Evolutionary conservation across 139 green algal species (phyloP).

Genomic region (Tetradesmus lagerheimii): DNA sequence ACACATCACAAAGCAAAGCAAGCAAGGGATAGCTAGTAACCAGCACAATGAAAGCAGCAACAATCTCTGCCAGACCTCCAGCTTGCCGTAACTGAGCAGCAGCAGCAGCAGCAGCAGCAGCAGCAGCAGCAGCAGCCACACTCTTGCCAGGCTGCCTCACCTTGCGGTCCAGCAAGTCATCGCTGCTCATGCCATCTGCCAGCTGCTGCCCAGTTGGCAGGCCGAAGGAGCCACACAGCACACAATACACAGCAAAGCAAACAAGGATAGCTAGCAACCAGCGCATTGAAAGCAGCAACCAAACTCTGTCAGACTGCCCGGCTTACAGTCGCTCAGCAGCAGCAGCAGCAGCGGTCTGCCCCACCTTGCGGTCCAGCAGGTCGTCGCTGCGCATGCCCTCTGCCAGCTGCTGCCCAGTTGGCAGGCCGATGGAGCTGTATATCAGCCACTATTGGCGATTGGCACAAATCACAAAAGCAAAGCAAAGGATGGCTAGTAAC

Average conservation of each 20-base stretch:
- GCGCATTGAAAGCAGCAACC: too few relatives aligned
- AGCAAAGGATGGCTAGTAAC: conserved; percentile 38
- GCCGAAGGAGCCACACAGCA: conserved; percentile 60
- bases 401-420: conserved; percentile 56
- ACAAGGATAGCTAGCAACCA: too few relatives aligned
- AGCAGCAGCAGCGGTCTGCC: not conserved
- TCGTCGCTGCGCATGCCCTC: not conserved
- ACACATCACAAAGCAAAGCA: too few relatives aligned
- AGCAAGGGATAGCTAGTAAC: too few relatives aligned
- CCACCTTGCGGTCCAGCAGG: conserved; percentile 23
- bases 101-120: not conserved
- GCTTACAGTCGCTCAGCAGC: not conserved
- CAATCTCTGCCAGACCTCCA: too few relatives aligned
- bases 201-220: conserved; percentile 53
- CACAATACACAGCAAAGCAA: too few relatives aligned
- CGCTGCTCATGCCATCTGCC: not conserved
- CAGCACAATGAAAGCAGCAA: too few relatives aligned
- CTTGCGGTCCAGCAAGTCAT: conserved; percentile 1
- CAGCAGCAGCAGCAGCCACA: not conserved
- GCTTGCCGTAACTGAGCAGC: not conserved
- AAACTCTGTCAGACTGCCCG: not conserved
- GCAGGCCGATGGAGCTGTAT: conserved; percentile 64
- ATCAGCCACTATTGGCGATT: too few relatives aligned
- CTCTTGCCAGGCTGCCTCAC: too few relatives aligned
- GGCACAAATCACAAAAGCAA: too few relatives aligned